Conservation (phyloP, 108 stramenopile species). For the Licmophora abbreviata region DNA sequence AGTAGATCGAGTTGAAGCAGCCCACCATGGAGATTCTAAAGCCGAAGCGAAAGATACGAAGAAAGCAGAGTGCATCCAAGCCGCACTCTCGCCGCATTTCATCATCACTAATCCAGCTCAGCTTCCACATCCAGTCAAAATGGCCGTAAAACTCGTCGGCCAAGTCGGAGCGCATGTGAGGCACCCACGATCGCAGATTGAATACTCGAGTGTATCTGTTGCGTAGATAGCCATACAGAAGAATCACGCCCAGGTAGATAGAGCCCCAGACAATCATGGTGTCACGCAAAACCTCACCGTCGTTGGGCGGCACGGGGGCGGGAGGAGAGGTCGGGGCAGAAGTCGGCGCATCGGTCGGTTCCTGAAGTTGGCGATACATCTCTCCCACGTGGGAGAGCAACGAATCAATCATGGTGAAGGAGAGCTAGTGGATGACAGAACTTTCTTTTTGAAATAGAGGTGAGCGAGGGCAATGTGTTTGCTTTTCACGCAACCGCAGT, state of each 20-base stretch:
- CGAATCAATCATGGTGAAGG: too few species aligned
- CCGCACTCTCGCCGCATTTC: slow-evolving; percentile 31
- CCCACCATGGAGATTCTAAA: slow-evolving; percentile 17
- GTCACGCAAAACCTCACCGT: slow-evolving; percentile 21
- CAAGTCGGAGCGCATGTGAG: slow-evolving; percentile 22
- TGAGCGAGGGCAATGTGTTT: too few species aligned
- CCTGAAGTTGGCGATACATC: too few species aligned
- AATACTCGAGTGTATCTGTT: slow-evolving; percentile 26
- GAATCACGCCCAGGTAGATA: slow-evolving; percentile 29
- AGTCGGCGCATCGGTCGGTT: too few species aligned
- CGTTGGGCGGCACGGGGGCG: too few species aligned
- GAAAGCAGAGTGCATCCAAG: slow-evolving; percentile 33
- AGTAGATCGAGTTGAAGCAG: slow-evolving; percentile 34
- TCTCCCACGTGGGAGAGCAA: too few species aligned
- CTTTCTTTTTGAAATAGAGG: too few species aligned
- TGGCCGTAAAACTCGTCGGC: slow-evolving; percentile 37
- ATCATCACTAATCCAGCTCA: slow-evolving; percentile 33
- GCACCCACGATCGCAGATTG: slow-evolving; percentile 41
- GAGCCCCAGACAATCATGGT: slow-evolving; percentile 43
- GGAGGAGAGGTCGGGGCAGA: too few species aligned
- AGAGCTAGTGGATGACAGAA: too few species aligned
- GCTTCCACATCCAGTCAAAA: slow-evolving; percentile 54
- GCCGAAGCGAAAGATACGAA: slow-evolving; percentile 20
- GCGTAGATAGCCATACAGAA: slow-evolving; percentile 43
- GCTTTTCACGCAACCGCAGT: too few species aligned